Evolutionary conservation across 2,329 filamentous ascomycete genomes (phyloP).

Genomic region (Allantophomopsis lycopodina): DNA sequence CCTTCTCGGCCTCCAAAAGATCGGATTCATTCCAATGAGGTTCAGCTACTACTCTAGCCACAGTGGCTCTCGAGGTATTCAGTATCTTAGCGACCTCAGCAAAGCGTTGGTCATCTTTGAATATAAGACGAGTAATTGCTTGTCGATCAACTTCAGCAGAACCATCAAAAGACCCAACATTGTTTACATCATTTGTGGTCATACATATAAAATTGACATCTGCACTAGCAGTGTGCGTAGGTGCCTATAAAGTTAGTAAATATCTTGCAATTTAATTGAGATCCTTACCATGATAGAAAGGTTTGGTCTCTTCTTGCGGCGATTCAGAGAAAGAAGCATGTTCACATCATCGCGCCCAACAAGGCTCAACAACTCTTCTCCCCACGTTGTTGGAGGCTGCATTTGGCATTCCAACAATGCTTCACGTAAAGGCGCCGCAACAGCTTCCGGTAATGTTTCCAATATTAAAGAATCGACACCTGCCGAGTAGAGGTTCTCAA

Average conservation of each 20-base stretch:
- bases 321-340: slow-evolving; percentile 40
- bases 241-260: slow-evolving; percentile 23
- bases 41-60: slow-evolving; percentile 63
- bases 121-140: slow-evolving; percentile 72
- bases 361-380: slow-evolving; percentile 53
- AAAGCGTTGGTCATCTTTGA: slow-evolving; percentile 80
- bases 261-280: background rate
- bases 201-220: slow-evolving; percentile 72
- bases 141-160: slow-evolving; percentile 75
- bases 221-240: slow-evolving; percentile 52
- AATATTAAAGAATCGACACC: slow-evolving; percentile 55
- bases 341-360: slow-evolving; percentile 74
- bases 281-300: slow-evolving; percentile 14
- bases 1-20: slow-evolving; percentile 84
- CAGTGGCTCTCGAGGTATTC: slow-evolving; percentile 69
- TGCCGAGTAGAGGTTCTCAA: slow-evolving; percentile 60
- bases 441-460: slow-evolving; percentile 72
- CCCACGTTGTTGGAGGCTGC: slow-evolving; percentile 69
- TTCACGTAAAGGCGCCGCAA: slow-evolving; percentile 72
- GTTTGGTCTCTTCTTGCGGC: slow-evolving; percentile 19
- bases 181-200: slow-evolving; percentile 40
- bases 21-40: slow-evolving; percentile 75
- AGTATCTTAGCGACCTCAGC: slow-evolving; percentile 75
- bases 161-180: slow-evolving; percentile 53
- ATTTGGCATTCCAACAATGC: slow-evolving; percentile 73